Percentiles rank a stretch among this genome's conserved stretches.
These are phyloP conservation scores for Letharia columbiana DNA, from an alignment of 495 filamentous ascomycete species.

Conservation along the genomic window DNA sequence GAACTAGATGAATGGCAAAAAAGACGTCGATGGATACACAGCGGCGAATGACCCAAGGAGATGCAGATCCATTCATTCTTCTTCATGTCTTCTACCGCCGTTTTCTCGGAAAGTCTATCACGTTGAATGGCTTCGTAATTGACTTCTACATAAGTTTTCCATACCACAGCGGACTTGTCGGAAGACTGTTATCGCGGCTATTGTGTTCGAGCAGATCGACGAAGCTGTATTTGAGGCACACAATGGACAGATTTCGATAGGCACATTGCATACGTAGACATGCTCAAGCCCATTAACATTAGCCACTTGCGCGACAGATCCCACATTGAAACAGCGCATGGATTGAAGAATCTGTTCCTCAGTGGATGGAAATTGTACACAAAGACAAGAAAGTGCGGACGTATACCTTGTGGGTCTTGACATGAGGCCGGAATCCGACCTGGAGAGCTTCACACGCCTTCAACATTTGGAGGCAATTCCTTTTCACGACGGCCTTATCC, in stretches of 20 bases:
- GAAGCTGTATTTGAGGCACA: neutral
- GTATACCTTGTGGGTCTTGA: constrained; percentile 78
- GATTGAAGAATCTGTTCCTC: neutral
- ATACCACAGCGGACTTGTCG: neutral
- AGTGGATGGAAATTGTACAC: neutral
- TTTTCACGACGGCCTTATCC: constrained; percentile 55
- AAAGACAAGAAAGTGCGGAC: neutral
- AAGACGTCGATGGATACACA: neutral
- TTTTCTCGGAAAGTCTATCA: neutral
- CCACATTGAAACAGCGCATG: neutral
- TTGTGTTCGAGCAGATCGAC: too few relatives aligned
- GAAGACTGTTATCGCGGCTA: neutral
- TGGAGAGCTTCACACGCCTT: constrained; percentile 48
- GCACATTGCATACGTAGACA: neutral
- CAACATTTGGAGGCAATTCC: constrained; percentile 70
- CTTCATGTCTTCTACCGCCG: neutral
- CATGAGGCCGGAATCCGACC: constrained; percentile 68
- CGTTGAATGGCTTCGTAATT: neutral
- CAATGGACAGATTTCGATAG: neutral
- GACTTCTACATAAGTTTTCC: neutral
- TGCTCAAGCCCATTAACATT: neutral
- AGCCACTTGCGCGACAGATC: neutral
- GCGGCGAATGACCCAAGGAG: neutral
- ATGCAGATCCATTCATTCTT: neutral
- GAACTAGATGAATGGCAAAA: neutral